phyloP scores from a whole-genome alignment of 208 protist species.

The Acanthamoeba divionensis region DNA sequence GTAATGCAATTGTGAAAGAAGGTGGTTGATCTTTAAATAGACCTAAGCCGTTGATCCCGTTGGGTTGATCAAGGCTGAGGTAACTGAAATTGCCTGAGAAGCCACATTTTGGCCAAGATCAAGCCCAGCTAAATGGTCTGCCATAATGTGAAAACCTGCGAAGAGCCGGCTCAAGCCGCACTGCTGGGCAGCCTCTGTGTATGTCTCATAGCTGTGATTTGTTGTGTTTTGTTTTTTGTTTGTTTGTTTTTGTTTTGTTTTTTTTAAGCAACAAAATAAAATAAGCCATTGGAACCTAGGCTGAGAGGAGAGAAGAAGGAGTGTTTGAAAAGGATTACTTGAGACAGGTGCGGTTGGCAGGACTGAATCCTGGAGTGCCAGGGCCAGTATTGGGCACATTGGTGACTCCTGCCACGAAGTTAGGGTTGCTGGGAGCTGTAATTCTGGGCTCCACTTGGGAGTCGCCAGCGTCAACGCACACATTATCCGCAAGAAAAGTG shows the following conservation, averaged over 20 bases:
- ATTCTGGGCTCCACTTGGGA: constrained; percentile 5
- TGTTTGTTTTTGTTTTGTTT: not conserved
- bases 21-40: no score
- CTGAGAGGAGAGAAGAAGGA: not conserved
- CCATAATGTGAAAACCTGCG: not conserved
- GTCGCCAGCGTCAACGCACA: not conserved
- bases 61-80: no score
- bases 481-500: not conserved
- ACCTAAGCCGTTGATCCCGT: no score
- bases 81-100: no score
- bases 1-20: no score
- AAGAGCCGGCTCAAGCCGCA: not conserved
- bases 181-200: not conserved
- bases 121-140: no score
- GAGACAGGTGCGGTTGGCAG: not conserved
- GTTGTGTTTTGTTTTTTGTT: not conserved
- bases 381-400: not conserved
- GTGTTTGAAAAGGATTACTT: not conserved
- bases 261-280: no score
- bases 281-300: no score
- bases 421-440: not conserved
- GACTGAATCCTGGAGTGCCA: not conserved
- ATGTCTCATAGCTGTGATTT: not conserved
- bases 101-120: no score
- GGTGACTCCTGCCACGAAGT: not conserved